Evolutionary conservation across 2,329 filamentous ascomycete species (phyloP).

Genomic region (Ceratocystis colombiana): DNA sequence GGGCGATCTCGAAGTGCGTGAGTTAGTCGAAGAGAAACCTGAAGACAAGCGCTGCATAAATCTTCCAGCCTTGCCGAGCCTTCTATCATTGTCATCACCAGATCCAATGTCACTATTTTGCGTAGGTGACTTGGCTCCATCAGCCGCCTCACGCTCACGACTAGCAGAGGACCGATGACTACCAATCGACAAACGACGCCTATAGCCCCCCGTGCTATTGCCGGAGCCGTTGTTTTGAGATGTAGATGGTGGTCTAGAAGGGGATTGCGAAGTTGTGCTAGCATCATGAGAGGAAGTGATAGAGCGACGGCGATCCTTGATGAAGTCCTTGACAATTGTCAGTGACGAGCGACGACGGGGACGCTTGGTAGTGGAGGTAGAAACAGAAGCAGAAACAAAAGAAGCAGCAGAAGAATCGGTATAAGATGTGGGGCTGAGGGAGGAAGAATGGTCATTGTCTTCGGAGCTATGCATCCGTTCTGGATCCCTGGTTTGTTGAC

Average conservation of each 20-base stretch:
- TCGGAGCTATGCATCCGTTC: conserved; percentile 2
- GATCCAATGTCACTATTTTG: conserved; percentile 30
- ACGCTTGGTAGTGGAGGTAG: conserved; percentile 14
- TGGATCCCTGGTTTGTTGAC: conserved; percentile 18
- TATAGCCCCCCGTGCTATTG: conserved; percentile 38
- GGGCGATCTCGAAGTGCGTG: conserved; percentile 36
- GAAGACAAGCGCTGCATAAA: conserved; percentile 52
- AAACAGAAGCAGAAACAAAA: conserved; percentile 12
- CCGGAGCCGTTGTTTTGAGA: conserved; percentile 34
- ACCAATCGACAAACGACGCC: conserved; percentile 54
- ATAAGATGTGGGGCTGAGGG: neutral
- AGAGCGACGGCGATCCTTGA: conserved; percentile 49
- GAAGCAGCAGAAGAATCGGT: conserved; percentile 12
- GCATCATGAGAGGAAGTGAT: conserved; percentile 38
- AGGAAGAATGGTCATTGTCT: conserved; percentile 6
- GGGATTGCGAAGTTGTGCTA: conserved; percentile 35
- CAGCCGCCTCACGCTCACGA: conserved; percentile 36
- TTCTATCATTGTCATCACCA: conserved; percentile 42
- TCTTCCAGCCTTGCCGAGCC: conserved; percentile 43
- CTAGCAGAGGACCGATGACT: conserved; percentile 47
- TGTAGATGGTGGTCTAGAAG: conserved; percentile 40
- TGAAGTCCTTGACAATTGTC: conserved; percentile 50
- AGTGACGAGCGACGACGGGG: conserved; percentile 45
- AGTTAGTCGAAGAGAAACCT: conserved; percentile 35
- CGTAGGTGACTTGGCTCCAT: conserved; percentile 31